Evolutionary conservation across 2,329 filamentous ascomycete species (phyloP).

Genomic region (Calonectria pseudoturangicola): DNA sequence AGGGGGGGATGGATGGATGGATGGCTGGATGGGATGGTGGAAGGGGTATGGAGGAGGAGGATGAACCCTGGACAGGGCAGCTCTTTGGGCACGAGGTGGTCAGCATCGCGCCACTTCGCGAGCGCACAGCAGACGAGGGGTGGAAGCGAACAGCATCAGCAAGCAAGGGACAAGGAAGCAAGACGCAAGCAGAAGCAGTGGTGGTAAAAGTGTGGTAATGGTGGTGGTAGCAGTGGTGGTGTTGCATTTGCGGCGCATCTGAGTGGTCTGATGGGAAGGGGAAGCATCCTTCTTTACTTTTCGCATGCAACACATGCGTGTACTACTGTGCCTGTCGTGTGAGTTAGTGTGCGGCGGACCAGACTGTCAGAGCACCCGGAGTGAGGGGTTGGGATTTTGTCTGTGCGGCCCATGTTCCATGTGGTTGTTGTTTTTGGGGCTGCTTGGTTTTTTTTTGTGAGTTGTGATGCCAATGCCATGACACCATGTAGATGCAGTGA

Average conservation of each 20-base stretch:
- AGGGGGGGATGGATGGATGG: background rate
- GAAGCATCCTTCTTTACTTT: constrained; percentile 18
- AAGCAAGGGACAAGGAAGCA: constrained; percentile 32
- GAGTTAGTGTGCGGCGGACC: constrained; percentile 9
- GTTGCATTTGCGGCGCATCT: constrained; percentile 18
- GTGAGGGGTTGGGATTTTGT: constrained; percentile 19
- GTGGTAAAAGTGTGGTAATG: background rate
- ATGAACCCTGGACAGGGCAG: constrained; percentile 32
- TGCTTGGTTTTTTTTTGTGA: background rate
- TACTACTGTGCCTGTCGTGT: constrained; percentile 24
- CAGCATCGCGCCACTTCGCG: constrained; percentile 46
- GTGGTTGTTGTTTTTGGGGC: constrained; percentile 5
- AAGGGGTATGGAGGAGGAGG: background rate
- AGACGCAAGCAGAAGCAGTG: background rate
- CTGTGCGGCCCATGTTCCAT: constrained; percentile 18
- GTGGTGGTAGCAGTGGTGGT: constrained; percentile 1
- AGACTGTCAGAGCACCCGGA: constrained; percentile 14
- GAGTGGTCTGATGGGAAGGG: constrained; percentile 27
- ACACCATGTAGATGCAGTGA: background rate
- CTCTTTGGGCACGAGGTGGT: constrained; percentile 34
- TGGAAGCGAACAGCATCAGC: constrained; percentile 21
- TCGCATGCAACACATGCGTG: constrained; percentile 23
- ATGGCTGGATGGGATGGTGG: too few species aligned
- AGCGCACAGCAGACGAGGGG: constrained; percentile 32
- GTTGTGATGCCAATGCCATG: constrained; percentile 17